Base-by-base conservation (phyloP, 2,329 filamentous ascomycete species). In the Chaetomiaceae sp. region DNA sequence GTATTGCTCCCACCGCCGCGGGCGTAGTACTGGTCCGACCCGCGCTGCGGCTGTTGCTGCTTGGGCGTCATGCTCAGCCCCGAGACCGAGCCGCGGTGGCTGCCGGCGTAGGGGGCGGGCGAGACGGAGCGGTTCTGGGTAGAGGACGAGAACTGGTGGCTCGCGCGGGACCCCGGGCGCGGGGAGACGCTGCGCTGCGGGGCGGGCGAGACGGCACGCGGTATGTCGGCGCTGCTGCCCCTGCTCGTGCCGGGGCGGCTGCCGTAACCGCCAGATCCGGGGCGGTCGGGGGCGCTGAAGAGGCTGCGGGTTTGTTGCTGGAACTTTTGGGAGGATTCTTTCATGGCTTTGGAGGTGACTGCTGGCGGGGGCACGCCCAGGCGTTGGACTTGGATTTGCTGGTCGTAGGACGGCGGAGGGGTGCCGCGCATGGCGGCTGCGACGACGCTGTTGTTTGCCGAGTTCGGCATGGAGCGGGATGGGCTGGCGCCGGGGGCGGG, bases 341-440 rank as follows among this genome's bases (percentile, higher is more conserved):
- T 89, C 95, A 99, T 99, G 44, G 94, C 89, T 59, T 87, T 89
- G 4, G 90, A 88, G 0, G 95, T 99, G 56, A 95, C 90, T 1
- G 94, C 94, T 2, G 92, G 91, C 54, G 92, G 87, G 2, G 94
- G 95, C 12, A 92, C 88, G 50, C 91, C 94, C 4, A 97, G 79
- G 54, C 89, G 81, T 66, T 88, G 89, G 42, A 90, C 81, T 45
- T 85, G 81, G 40, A 89, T 80, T 46, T 85, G 82, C 43, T 83
- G 82, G 55, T 92, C 88, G 65, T 96, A 97, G 0, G 88, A 89
- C 4, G 92, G 92, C 2, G 92, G 92, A 6, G 91, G 90, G 9
- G 89, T 91, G 23, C 85, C 86, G 61, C 88, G 77, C 68, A 84
- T 80, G 20, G 75, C 82, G 9, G 83, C 78, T 34, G 77, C 76